Base-by-base conservation (phyloP, 2,329 filamentous ascomycete genomes). In the Ophiosphaerella narmari region DNA sequence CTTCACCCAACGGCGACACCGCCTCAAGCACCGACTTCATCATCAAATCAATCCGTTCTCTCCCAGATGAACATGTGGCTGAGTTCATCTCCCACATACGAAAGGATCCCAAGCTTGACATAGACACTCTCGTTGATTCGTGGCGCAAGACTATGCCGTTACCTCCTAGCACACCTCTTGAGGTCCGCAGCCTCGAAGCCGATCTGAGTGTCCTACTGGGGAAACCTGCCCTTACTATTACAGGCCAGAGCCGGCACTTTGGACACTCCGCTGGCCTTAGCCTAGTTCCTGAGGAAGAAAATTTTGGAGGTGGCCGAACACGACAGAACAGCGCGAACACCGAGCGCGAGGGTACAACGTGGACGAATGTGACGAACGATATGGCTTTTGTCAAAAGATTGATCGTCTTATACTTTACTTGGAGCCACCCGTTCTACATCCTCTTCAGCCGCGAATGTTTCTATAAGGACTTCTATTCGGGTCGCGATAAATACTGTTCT, bases 351-450 rank as follows among this genome's bases (percentile, higher is more conserved):
- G 59, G 58, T 13, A 54, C 67, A 29, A 71, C 66, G 4, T 89
- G 86, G 87, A 88, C 86, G 1, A 76, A 63, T 34, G 78, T 89
- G 18, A 87, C 85, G 2, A 64, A 70, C 3, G 85, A 89, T 56
- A 62, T 75, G 11, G 73, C 68, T 11, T 78, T 89, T 26, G 82
- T 89, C 1, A 78, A 85, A 53, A 85, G 86, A 59, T 76, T 89
- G 8, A 72, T 89, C 44, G 78, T 82, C 0, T 75, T 89, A 29
- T 90, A 89, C 72, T 90, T 90, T 58, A 60, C 60, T 11, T 88
- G 86, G 74, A 90, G 87, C 82, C 89, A 91, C 66, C 86, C 88
- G 2, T 90, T 87, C 11, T 90, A 89, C 71, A 84, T 86, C 3
- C 84, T 88, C 2, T 80, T 91, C 38, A 88, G 85, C 63, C 86